A percentile compares a stretch with the other conserved stretches of the same genome.
Evolutionary conservation across 345 rosid genomes (phyloP).

Genomic region (Toxicodendron radicans): DNA sequence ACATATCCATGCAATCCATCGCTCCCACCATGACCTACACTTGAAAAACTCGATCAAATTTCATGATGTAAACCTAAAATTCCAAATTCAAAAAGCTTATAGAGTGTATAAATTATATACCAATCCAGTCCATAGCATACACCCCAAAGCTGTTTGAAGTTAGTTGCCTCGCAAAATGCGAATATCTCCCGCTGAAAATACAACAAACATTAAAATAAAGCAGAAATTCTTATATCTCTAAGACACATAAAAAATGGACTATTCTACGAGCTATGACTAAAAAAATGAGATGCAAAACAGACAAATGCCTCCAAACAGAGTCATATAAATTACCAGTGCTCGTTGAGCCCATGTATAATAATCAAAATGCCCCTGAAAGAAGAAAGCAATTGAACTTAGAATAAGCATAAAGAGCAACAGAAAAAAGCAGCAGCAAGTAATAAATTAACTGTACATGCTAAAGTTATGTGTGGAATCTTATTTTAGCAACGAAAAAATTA

Average conservation of each 20-base stretch:
- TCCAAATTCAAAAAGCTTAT: not conserved
- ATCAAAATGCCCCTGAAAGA: slow-evolving; percentile 78
- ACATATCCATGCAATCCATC: slow-evolving; percentile 98
- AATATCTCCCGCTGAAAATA: slow-evolving; percentile 77
- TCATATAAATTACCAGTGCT: slow-evolving; percentile 66
- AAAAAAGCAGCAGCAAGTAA: not conserved
- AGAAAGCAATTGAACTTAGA: slow-evolving; percentile 9
- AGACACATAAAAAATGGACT: not conserved
- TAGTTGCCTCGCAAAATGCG: slow-evolving; percentile 83
- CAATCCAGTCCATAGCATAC: slow-evolving; percentile 97
- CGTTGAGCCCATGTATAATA: slow-evolving; percentile 90
- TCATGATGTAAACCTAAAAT: slow-evolving; percentile 11
- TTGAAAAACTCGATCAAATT: slow-evolving; percentile 8
- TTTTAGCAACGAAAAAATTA: slow-evolving; percentile 8
- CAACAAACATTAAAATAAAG: not conserved
- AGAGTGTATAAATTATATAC: slow-evolving; percentile 30
- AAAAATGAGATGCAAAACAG: not conserved
- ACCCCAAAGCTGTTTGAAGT: slow-evolving; percentile 70
- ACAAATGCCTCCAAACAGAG: not conserved
- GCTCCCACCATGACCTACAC: slow-evolving; percentile 96
- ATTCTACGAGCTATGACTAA: not conserved
- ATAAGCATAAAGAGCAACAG: not conserved
- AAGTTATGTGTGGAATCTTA: not conserved
- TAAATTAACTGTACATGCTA: slow-evolving; percentile 16
- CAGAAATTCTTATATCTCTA: not conserved